Evolutionary conservation across 2,329 filamentous ascomycete genomes (phyloP).

Genomic region (Aspergillus fumigatiaffinis): DNA sequence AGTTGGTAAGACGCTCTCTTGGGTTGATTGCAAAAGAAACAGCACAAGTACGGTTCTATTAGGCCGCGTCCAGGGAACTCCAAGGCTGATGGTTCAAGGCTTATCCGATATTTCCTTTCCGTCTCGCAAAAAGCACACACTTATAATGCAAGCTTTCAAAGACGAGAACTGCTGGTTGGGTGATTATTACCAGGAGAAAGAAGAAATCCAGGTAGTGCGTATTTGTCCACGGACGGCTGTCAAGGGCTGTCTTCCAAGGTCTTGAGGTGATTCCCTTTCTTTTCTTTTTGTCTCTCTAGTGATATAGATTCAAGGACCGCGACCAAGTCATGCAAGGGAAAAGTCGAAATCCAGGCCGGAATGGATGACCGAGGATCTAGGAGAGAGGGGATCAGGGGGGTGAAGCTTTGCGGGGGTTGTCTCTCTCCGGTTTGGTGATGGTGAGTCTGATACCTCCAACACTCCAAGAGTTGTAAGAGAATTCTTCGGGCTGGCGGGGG

Average conservation of each 20-base stretch:
- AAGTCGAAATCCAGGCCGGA: slow-evolving; percentile 19
- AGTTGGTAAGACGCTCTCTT: slow-evolving; percentile 10
- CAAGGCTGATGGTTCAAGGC: slow-evolving; percentile 19
- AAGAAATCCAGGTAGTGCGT: slow-evolving; percentile 15
- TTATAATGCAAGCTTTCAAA: slow-evolving; percentile 13
- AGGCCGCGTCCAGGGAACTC: slow-evolving; percentile 20
- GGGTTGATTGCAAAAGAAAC: slow-evolving; percentile 19
- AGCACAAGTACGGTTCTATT: slow-evolving; percentile 21
- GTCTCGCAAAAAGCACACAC: slow-evolving; percentile 7
- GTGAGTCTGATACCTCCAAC: slow-evolving; percentile 4
- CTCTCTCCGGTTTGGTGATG: slow-evolving; percentile 5
- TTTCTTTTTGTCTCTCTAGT: not conserved
- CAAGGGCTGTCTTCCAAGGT: slow-evolving; percentile 6
- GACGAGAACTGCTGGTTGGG: slow-evolving; percentile 11
- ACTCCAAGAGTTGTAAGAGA: slow-evolving; percentile 4
- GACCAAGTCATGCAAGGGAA: slow-evolving; percentile 1
- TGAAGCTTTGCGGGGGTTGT: slow-evolving; percentile 5
- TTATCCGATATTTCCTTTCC: slow-evolving; percentile 16
- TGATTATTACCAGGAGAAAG: slow-evolving; percentile 8
- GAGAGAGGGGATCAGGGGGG: not conserved
- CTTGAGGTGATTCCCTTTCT: slow-evolving; percentile 7
- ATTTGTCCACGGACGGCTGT: slow-evolving; percentile 13
- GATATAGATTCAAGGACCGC: not conserved
- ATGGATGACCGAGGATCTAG: slow-evolving; percentile 13
- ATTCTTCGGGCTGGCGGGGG: slow-evolving; percentile 10